These are phyloP conservation scores for Eucalyptus sp. DNA, from an alignment of 345 rosid species.

Conservation along the genomic window DNA sequence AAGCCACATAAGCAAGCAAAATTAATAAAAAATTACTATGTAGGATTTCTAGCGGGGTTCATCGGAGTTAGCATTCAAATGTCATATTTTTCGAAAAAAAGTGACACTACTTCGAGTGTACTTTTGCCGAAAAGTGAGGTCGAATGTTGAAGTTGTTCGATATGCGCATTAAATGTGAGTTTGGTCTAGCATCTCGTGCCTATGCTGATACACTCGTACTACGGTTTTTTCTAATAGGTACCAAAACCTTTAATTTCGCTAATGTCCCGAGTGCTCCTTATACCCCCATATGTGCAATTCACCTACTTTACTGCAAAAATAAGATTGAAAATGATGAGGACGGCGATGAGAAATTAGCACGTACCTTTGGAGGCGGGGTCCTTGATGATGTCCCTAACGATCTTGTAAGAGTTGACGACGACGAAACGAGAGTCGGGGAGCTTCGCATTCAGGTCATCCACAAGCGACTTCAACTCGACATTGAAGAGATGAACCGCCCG, in stretches of 20 bases:
- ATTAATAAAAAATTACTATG: fast-evolving
- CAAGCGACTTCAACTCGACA: conserved; percentile 1
- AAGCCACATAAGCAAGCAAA: fast-evolving
- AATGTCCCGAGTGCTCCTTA: background rate
- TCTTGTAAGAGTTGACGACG: conserved; percentile 36
- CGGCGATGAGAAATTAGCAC: background rate
- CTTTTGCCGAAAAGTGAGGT: background rate
- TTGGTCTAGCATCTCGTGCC: background rate
- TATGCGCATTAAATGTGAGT: background rate
- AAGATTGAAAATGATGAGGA: background rate
- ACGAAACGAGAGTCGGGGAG: conserved; percentile 20
- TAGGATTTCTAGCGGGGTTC: fast-evolving
- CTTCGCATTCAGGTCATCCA: background rate
- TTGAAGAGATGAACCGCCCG: conserved; percentile 45
- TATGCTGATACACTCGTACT: background rate
- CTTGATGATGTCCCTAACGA: conserved; percentile 21
- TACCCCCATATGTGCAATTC: background rate
- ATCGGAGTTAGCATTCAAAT: fast-evolving
- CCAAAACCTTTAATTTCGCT: background rate
- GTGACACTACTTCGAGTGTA: fast-evolving
- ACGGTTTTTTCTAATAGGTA: background rate
- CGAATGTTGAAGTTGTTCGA: background rate
- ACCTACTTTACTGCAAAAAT: background rate
- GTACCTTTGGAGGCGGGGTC: conserved; percentile 24
- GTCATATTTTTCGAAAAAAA: no score